Conservation (phyloP, 2,329 filamentous ascomycete species). For the Dothistroma septosporum region DNA sequence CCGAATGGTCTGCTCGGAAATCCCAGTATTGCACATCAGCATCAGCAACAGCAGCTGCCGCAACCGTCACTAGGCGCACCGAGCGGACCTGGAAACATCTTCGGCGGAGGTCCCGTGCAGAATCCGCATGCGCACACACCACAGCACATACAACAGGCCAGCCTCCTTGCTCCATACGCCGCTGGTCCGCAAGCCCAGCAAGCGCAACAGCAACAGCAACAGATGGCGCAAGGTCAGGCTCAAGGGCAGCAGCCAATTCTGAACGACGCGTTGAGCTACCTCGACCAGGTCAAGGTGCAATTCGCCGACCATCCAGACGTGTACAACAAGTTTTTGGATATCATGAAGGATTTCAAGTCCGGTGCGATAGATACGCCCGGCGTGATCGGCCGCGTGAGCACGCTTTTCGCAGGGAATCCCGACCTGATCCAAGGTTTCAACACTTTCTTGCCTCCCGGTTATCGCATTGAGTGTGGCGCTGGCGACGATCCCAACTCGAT, state of each 20-base stretch:
- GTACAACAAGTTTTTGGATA: constrained; percentile 93
- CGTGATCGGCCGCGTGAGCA: constrained; percentile 93
- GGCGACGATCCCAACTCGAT: constrained; percentile 95
- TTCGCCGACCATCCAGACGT: constrained; percentile 96
- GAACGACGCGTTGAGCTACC: constrained; percentile 84
- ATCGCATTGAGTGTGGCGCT: constrained; percentile 91
- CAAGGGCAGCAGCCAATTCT: constrained; percentile 83
- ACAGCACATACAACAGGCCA: constrained; percentile 50
- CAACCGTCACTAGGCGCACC: constrained; percentile 55
- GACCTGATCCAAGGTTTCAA: constrained; percentile 91
- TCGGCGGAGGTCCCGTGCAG: constrained; percentile 68
- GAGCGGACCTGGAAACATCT: constrained; percentile 60
- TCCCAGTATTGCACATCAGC: constrained; percentile 51
- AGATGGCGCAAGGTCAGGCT: constrained; percentile 47
- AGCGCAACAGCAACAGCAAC: constrained; percentile 27
- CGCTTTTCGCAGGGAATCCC: constrained; percentile 91
- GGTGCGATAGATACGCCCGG: constrained; percentile 97
- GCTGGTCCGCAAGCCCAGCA: constrained; percentile 27
- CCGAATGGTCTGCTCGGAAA: constrained; percentile 75
- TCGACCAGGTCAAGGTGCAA: constrained; percentile 97
- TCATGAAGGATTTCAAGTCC: constrained; percentile 99
- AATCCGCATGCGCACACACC: constrained; percentile 50
- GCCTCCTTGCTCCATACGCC: constrained; percentile 45
- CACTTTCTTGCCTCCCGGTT: constrained; percentile 89
- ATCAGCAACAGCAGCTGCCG: constrained; percentile 39